Conservation (phyloP, 129 eudicot genomes). For the Escallonia rubra region DNA sequence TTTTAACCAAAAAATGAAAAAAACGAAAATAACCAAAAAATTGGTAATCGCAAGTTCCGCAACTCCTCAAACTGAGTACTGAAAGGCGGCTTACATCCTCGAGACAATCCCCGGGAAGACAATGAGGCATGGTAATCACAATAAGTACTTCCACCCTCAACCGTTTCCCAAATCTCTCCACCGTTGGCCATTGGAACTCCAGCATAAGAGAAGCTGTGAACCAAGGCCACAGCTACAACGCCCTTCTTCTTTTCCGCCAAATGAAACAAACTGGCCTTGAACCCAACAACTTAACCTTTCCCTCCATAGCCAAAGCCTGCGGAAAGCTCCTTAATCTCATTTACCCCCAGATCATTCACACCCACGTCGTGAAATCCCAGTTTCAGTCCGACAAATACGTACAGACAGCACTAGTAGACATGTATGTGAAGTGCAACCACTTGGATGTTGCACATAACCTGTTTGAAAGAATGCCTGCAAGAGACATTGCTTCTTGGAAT, state of each 20-base stretch:
- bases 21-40: too few relatives aligned
- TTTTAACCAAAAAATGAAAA: too few relatives aligned
- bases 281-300: conserved; percentile 67
- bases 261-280: conserved; percentile 40
- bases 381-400: conserved; percentile 47
- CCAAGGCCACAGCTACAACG: conserved; percentile 34
- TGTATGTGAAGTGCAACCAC: conserved; percentile 54
- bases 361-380: conserved; percentile 47
- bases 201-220: conserved; percentile 47
- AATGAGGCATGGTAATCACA: conserved; percentile 30
- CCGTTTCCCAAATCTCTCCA: conserved; percentile 24
- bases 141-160: conserved; percentile 21
- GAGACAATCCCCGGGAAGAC: neutral
- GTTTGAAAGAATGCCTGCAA: conserved; percentile 64
- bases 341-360: conserved; percentile 43
- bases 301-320: conserved; percentile 66
- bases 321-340: conserved; percentile 36
- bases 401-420: conserved; percentile 56
- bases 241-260: conserved; percentile 48
- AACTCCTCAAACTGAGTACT: too few relatives aligned
- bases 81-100: too few relatives aligned
- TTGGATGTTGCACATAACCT: conserved; percentile 30
- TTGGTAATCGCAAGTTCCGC: too few relatives aligned
- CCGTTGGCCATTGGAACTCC: conserved; percentile 46
- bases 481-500: conserved; percentile 74